Base-by-base conservation (phyloP, 345 rosid species). In the Brassica carinata region DNA sequence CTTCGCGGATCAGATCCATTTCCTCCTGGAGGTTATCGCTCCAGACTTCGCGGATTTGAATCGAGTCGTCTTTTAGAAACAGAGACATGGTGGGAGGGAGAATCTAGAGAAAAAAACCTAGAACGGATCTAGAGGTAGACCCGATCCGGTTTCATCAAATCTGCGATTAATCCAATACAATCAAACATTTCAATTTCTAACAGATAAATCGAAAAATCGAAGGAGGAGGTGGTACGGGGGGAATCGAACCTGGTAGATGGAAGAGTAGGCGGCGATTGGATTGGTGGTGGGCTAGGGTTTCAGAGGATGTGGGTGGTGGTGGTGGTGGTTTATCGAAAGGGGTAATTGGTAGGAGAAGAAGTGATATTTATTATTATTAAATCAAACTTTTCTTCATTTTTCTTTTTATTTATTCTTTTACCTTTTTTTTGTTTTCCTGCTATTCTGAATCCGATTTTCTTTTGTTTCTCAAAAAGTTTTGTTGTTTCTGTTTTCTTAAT, bases 31-130 rank as follows among this genome's bases (percentile, higher is more conserved):
- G 87, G 30, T 91, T 94, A 61, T 87, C 85, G 66, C 76, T 81
- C 97, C 98, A 94, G 2, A 92, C 98, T 85, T 94, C 93, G 10
- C 97, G 93, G 71, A 94, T 94, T 68, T 83, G 89, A 51, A 94
- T 87, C 33, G 94, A 89, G 82, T 90, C 96, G 31, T 87, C 86
- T 85, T 86, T 90, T 10, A 82, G 87, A 85, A 89, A 75, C 84
- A 89, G 76, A 72, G 96, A 86, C 98, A 94, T 51, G 18, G 3
- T 40, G 45, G 45, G 43, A 1, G 31, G 31, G 31, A 4, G 14
- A 13, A 45, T 69, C 57, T 45, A 40, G 4, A 40, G 1, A 48
- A 0, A 11, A 3, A 19, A 80, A 62, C 76, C 79, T 55, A 17
- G 77, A 81, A 81, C 77, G 74, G 84, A 81, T 81, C 81, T 66